Percentiles rank a stretch among this genome's conserved stretches.
Evolutionary conservation across 163 green algal genomes (phyloP).

Genomic region (Picocystis sp.): DNA sequence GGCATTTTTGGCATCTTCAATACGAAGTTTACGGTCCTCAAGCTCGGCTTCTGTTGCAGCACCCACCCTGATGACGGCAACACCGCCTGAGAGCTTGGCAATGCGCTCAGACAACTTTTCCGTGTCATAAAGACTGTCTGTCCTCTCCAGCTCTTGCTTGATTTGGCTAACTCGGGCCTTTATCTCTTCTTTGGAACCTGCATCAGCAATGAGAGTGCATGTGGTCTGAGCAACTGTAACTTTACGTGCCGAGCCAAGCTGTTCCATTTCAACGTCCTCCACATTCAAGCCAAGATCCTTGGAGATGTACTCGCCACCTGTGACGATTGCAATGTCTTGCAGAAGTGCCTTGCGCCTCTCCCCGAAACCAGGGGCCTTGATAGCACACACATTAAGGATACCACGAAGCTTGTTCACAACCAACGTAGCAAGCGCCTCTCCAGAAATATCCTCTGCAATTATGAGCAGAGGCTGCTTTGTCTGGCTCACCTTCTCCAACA

Average conservation of each 20-base stretch:
- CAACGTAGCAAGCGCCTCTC: constrained; percentile 88
- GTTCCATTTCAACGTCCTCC: constrained; percentile 53
- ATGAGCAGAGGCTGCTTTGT: constrained; percentile 49
- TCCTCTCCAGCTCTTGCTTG: constrained; percentile 91
- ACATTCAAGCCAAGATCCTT: constrained; percentile 78
- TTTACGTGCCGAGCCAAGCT: constrained; percentile 83
- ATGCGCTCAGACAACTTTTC: constrained; percentile 97
- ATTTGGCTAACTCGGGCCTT: constrained; percentile 73
- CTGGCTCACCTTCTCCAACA: constrained; percentile 44
- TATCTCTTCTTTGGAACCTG: constrained; percentile 87
- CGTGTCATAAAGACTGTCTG: constrained; percentile 86
- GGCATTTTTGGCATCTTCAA: constrained; percentile 97
- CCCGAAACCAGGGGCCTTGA: constrained; percentile 94
- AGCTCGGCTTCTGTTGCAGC: constrained; percentile 92
- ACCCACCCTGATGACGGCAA: constrained; percentile 93
- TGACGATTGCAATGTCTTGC: constrained; percentile 88
- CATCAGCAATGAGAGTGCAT: constrained; percentile 89
- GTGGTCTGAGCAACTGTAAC: constrained; percentile 51
- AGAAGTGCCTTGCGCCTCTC: constrained; percentile 89
- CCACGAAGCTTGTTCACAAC: constrained; percentile 98
- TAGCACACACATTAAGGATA: constrained; percentile 80
- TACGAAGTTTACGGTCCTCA: constrained; percentile 94
- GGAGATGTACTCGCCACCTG: constrained; percentile 85
- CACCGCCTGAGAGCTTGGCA: constrained; percentile 81
- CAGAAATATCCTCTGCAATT: constrained; percentile 79